Conservation (phyloP, 352 stramenopile species). For the Phytophthora macrochlamydospora region DNA sequence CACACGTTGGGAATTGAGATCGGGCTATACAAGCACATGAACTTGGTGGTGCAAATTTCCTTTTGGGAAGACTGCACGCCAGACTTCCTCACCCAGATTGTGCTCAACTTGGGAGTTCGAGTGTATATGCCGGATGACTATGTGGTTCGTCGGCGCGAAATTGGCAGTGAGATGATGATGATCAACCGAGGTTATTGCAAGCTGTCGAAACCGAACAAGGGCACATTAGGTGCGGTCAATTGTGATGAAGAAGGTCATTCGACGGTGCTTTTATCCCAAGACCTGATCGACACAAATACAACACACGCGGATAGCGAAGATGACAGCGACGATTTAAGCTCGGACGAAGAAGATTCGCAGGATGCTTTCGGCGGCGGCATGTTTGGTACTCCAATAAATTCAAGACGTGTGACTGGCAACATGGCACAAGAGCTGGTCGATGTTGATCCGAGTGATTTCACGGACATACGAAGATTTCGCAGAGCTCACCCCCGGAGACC, state of each 20-base stretch:
- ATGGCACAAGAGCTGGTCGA: neutral
- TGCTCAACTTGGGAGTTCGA: slow-evolving; percentile 31
- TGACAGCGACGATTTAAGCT: neutral
- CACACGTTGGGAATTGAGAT: slow-evolving; percentile 49
- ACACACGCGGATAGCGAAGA: neutral
- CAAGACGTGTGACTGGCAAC: no score
- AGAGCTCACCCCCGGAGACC: neutral
- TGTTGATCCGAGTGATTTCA: neutral
- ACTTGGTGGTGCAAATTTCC: slow-evolving; percentile 36
- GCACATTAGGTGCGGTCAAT: no score
- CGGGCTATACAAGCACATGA: slow-evolving; percentile 44
- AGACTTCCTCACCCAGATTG: slow-evolving; percentile 48
- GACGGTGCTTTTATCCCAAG: no score
- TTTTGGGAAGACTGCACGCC: slow-evolving; percentile 48
- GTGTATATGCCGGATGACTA: slow-evolving; percentile 62
- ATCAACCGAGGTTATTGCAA: slow-evolving; percentile 41
- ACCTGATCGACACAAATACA: neutral
- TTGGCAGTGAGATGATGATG: slow-evolving; percentile 46
- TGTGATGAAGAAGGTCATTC: no score
- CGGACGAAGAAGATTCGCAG: neutral
- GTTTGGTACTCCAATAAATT: neutral
- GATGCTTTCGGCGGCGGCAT: neutral
- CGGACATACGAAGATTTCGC: neutral
- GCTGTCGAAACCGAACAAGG: slow-evolving; percentile 4
- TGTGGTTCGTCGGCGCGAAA: slow-evolving; percentile 42